Base-by-base conservation (phyloP, 2,329 filamentous ascomycete species). In the Fusarium oligoseptatum region DNA sequence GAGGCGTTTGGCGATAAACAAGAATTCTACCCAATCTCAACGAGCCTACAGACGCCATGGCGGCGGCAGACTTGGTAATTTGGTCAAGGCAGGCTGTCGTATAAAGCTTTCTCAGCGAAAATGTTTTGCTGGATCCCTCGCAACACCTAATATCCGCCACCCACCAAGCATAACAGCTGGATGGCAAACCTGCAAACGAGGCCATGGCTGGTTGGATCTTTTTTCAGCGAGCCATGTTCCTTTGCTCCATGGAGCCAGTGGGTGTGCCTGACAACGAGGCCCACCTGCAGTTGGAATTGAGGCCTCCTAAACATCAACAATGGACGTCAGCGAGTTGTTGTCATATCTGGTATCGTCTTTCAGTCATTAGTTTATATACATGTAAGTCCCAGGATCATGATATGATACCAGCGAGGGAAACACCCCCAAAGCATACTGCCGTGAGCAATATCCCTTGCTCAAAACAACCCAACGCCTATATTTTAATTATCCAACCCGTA, bases 381-480 rank as follows among this genome's bases (percentile, higher is more conserved):
- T 37, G 56, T 58, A 39, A 22, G 22, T 39, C 12, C 34, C 27
- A 11, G 17, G 17, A 55, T 55, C 27, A 55, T 55, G 48, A 32
- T 32, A 55, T 55, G 48, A 32, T 32, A 32, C 48, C 17, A n/a
- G 10, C 10, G 27, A 20, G 48, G 48, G 24, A 29, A 52, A 50
- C 9, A 3, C 14, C 24, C 41, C 22, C 24, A 12, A 52, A 52
- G n/a, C 45, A 32, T 17, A 12, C 48, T 55, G 48, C 27, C 48
- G 2, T 55, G 27, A 32, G 48, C 36, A 58, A 58, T 58, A 11
- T 29, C 15, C 22, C 55, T 39, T 58, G 20, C 24, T 27, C 24
- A 60, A 41, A 41, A 41, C 15, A 27, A 60, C 27, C 48, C 48
- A 55, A 55, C 48, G 48, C 48, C 48, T 55, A 55, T 55, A 55